Conservation (phyloP, 768 basidiomycete species). For the Daedalea quercina region DNA sequence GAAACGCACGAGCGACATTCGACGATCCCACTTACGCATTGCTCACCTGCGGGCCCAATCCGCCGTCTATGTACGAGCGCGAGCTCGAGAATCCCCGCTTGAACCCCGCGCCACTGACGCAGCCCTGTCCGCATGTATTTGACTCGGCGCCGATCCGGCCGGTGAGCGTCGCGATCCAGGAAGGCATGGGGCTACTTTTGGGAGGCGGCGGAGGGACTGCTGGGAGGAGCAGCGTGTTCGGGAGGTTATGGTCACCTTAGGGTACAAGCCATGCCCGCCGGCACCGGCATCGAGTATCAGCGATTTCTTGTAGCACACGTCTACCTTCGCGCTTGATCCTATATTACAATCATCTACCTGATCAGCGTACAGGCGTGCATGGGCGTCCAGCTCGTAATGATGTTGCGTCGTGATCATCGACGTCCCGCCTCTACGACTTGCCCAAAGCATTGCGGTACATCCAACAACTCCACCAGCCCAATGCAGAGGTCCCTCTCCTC, state of each 20-base stretch:
- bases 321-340: neutral
- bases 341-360: neutral
- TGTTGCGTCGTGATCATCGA: neutral
- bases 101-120: slow-evolving; percentile 44
- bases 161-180: slow-evolving; percentile 68
- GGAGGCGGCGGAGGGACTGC: slow-evolving; percentile 26
- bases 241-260: slow-evolving; percentile 48
- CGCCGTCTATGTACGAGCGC: slow-evolving; percentile 71
- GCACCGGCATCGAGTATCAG: too few species aligned
- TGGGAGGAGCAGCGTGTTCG: slow-evolving; percentile 48
- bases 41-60: slow-evolving; percentile 43
- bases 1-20: slow-evolving; percentile 47
- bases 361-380: neutral
- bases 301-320: too few species aligned
- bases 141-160: slow-evolving; percentile 72
- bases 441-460: neutral
- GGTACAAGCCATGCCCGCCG: too few species aligned
- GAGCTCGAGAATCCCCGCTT: slow-evolving; percentile 53
- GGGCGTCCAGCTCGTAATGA: neutral
- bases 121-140: slow-evolving; percentile 75
- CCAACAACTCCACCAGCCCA: slow-evolving; percentile 7
- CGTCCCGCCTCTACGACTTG: neutral
- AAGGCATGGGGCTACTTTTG: slow-evolving; percentile 60
- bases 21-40: slow-evolving; percentile 41
- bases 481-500: slow-evolving; percentile 10